Evolutionary conservation across 768 basidiomycete genomes (phyloP), one percentile per base, ranked within the genome.

Genomic region (Coprinellus micaceus): DNA sequence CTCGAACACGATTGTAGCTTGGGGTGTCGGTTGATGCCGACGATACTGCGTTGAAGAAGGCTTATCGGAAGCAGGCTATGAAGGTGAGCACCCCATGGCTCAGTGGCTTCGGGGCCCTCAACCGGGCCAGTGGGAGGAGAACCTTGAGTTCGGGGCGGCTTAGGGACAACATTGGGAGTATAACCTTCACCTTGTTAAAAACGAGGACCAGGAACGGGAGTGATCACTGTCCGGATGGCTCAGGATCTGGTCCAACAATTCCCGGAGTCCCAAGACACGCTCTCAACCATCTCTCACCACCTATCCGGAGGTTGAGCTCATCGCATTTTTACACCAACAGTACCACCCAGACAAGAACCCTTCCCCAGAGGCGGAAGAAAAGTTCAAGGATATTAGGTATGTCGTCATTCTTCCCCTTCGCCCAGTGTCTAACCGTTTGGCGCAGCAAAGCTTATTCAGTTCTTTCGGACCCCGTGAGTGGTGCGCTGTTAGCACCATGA

Each of bases 281-380:
- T n/a, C n/a, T n/a, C n/a, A n/a, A n/a, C n/a, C n/a, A n/a, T n/a
- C n/a, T n/a, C n/a, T n/a, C n/a, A n/a, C n/a, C n/a, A n/a, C n/a
- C n/a, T n/a, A n/a, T n/a, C n/a, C n/a, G n/a, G n/a, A n/a, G n/a
- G n/a, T n/a, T n/a, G n/a, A n/a, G n/a, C n/a, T n/a, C n/a, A n/a
- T n/a, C 25, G 2, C 12, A 2, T 25, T 26, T 54, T 39, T 54
- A n/a, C 19, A 26, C 40, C 26, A 57, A 43, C 62, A 94, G 90
- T 96, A 87, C 68, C 94, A 97, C 68, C 95, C 94, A 4, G 95
- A 97, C 74, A 97, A 96, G 81, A 98, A 98, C 66, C 80, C 84
- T 6, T 89, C 91, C 3, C 81, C 85, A n/a, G 92, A 93, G 64
- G 97, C 96, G 1, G 94, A 94, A 68, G 88, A 91, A 69, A 94